phyloP scores from a whole-genome alignment of 768 basidiomycete species.

The Postia placenta region DNA sequence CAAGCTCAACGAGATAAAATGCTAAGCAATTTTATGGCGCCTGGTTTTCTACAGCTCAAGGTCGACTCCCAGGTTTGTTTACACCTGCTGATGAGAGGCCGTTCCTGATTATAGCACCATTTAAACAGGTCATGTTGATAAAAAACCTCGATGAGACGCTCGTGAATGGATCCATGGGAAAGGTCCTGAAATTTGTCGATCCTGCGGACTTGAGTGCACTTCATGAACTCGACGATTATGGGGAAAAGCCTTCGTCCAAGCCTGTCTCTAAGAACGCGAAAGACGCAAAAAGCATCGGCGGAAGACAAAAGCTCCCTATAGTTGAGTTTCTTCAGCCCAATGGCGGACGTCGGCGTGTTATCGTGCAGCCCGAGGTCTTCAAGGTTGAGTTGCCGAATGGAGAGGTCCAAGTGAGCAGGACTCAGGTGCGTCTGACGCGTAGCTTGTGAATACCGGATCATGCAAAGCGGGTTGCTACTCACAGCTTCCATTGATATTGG shows the following conservation, averaged over 20 bases:
- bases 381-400: constrained; percentile 87
- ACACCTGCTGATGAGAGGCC: no score
- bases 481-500: constrained; percentile 80
- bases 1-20: constrained; percentile 62
- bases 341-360: constrained; percentile 42
- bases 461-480: no score
- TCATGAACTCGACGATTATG: constrained; percentile 23
- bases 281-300: constrained; percentile 8
- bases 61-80: constrained; percentile 50
- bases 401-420: constrained; percentile 72
- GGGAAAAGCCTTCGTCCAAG: constrained; percentile 23
- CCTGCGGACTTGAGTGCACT: constrained; percentile 27
- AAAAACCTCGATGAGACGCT: constrained; percentile 65
- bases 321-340: constrained; percentile 73
- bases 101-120: background rate
- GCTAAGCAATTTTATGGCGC: constrained; percentile 90
- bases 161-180: constrained; percentile 94
- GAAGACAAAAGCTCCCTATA: constrained; percentile 48
- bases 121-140: constrained; percentile 58
- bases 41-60: constrained; percentile 59
- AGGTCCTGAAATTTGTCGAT: constrained; percentile 68
- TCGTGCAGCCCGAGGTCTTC: constrained; percentile 71
- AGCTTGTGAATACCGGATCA: background rate
- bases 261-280: constrained; percentile 6
- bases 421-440: constrained; percentile 51